Base-by-base conservation (phyloP, 1,284 basidiomycete genomes). In the Trametes sp. region DNA sequence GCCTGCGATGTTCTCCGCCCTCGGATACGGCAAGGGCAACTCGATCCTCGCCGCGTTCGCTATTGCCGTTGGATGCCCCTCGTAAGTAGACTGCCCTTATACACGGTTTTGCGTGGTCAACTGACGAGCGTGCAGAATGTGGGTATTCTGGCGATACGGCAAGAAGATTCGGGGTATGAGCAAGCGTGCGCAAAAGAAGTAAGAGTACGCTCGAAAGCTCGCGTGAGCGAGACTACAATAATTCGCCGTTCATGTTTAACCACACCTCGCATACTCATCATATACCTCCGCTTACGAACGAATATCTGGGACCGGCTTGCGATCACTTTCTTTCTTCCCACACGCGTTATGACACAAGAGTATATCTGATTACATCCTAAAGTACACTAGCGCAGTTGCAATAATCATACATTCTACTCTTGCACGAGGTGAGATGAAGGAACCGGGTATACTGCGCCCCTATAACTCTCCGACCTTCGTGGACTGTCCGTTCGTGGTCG, bases 11-110 rank as follows among this genome's bases (percentile, higher is more conserved):
- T 90, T 85, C 72, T 72, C 77, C 2, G 76, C 76, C 13, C 77
- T 90, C 0, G 88, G 87, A 3, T 88, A 84, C 51, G 89, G 88
- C 0, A 85, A 83, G 54, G 88, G 87, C 2, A 75, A 85, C 60
- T 86, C 87, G 0, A 79, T 90, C 16, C 77, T 91, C 13, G 88
- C 86, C 0, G 82, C 72, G 7, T 62, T 81, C 8, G 79, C 85
- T 0, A 79, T 89, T 31, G 81, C 72, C 1, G 70, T 89, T 2
- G 88, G 88, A 13, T 86, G 83, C 69, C 88, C 87, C 41, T 83
- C 87, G 86, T 88, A 73, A 64, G 85, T 79, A 21, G 46, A 45
- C 36, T 26, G 11, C 23, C 33, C 36, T 6, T 38, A 19, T 41
- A 19, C 38, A 36, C 14, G 38, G 38, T 19, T 4, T 4, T 14